Evolutionary conservation across 805 yeast genomes (phyloP), one percentile per base, ranked within the genome.

Genomic region (Pichia rugopelliculosa): DNA sequence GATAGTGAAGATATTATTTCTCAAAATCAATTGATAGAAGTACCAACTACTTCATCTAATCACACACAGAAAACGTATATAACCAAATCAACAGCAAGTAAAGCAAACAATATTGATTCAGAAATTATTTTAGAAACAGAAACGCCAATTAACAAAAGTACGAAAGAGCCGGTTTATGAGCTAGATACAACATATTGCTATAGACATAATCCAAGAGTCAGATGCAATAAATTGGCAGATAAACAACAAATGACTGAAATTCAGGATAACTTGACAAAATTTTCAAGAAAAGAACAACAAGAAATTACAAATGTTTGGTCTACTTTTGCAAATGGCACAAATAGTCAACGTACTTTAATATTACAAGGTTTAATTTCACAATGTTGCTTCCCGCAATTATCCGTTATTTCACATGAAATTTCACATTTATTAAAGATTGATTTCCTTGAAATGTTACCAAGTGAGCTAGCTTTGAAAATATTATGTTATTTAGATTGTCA

Each of bases 361-460:
- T 67, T 93, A 43, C 84, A 85, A 60, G 97, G 98, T 1, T 67
- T 93, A 33, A 68, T 93, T 39, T 73, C 87, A 5, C 96, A 88
- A 62, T 88, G 98, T 64, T 93, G 99, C 58, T 90, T 88, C 68
- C 97, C 98, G 1, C 96, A 90, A 60, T 72, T 93, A 20, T 87
- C 96, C n/a, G 80, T 81, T 50, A 78, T 91, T 4, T 78, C 95
- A 1, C 81, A 84, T 54, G 91, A 88, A 59, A 84, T 93, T 20
- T 76, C 82, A 30, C 75, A 79, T 37, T 70, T 93, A 58, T 84
- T 93, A 50, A 81, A 90, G 55, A 87, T 93, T 51, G 99, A 93
- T 67, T 91, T 89, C 60, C 79, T 93, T 30, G 72, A 85, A 37
- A 82, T 89, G 7, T 72, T 93, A 41, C 99, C 99, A 2, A 75